phyloP scores from a whole-genome alignment of 2,329 filamentous ascomycete genomes.

The Calonectria naviculata region DNA sequence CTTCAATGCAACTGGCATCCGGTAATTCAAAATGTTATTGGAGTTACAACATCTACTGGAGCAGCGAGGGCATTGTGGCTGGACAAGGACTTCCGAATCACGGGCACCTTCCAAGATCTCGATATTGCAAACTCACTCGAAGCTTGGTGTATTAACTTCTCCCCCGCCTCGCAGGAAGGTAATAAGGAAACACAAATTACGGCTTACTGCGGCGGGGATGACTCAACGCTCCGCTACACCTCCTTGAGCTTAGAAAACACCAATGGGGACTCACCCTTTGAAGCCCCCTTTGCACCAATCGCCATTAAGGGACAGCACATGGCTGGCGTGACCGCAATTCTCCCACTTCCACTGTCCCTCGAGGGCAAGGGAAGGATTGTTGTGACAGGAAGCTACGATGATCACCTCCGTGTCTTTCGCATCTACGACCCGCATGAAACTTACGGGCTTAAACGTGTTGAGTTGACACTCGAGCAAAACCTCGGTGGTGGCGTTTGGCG shows the following conservation, averaged over 20 bases:
- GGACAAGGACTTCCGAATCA: constrained; percentile 53
- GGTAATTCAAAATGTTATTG: constrained; percentile 63
- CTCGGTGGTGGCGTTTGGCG: constrained; percentile 91
- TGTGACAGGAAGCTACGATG: constrained; percentile 93
- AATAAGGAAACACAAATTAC: constrained; percentile 46
- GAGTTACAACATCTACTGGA: constrained; percentile 78
- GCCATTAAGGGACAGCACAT: constrained; percentile 65
- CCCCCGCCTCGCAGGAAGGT: constrained; percentile 42
- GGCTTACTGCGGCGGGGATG: constrained; percentile 80
- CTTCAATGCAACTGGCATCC: constrained; percentile 83
- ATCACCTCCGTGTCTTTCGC: constrained; percentile 77
- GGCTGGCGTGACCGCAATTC: constrained; percentile 89
- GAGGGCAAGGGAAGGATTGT: constrained; percentile 66
- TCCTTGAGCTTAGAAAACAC: constrained; percentile 43
- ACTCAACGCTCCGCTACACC: constrained; percentile 68
- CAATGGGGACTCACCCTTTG: constrained; percentile 19
- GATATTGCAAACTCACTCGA: constrained; percentile 68
- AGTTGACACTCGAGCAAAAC: constrained; percentile 70
- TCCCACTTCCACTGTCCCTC: constrained; percentile 68
- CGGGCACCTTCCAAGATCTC: constrained; percentile 45
- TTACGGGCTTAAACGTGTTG: constrained; percentile 54
- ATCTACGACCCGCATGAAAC: constrained; percentile 54
- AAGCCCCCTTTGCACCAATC: constrained; percentile 40
- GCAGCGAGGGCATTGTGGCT: constrained; percentile 67
- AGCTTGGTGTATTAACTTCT: constrained; percentile 79